These are phyloP conservation scores for Verticillium dahliae DNA, from an alignment of 2,329 filamentous ascomycete species.

Conservation along the genomic window DNA sequence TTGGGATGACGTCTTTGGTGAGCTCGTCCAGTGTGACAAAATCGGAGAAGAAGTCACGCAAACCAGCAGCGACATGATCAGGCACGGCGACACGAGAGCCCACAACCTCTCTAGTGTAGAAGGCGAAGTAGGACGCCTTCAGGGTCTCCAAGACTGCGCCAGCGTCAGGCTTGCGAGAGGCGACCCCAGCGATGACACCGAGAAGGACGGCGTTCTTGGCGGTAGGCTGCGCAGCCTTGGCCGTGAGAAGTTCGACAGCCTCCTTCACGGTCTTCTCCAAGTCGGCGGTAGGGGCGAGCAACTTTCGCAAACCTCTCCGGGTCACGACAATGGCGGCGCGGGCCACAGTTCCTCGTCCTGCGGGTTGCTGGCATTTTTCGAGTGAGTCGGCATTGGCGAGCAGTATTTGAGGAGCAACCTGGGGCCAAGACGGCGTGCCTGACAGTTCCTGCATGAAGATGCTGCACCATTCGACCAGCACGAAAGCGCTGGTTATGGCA, in stretches of 20 bases:
- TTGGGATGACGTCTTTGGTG: slow-evolving; percentile 66
- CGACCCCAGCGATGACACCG: slow-evolving; percentile 82
- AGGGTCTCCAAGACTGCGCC: slow-evolving; percentile 56
- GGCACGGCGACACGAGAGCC: slow-evolving; percentile 69
- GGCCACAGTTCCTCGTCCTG: slow-evolving; percentile 56
- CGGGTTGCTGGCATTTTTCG: slow-evolving; percentile 68
- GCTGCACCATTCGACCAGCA: slow-evolving; percentile 85
- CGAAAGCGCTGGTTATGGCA: slow-evolving; percentile 75
- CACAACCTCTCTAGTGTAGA: slow-evolving; percentile 79
- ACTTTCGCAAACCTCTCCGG: slow-evolving; percentile 69
- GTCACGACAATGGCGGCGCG: slow-evolving; percentile 72
- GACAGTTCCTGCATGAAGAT: slow-evolving; percentile 68
- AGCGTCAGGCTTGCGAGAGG: slow-evolving; percentile 60
- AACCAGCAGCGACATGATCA: slow-evolving; percentile 61
- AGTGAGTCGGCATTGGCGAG: slow-evolving; percentile 65
- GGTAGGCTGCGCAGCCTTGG: slow-evolving; percentile 57
- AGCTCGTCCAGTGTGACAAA: slow-evolving; percentile 73
- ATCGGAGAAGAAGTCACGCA: slow-evolving; percentile 74
- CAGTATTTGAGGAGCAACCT: slow-evolving; percentile 59
- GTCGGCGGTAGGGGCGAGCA: slow-evolving; percentile 54
- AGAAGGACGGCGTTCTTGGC: slow-evolving; percentile 71
- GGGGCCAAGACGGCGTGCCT: slow-evolving; percentile 55
- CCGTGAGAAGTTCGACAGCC: slow-evolving; percentile 60
- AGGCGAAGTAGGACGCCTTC: slow-evolving; percentile 71
- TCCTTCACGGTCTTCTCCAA: slow-evolving; percentile 56